phyloP scores from a whole-genome alignment of 2,329 filamentous ascomycete genomes.

The Hypoxylon sp. region DNA sequence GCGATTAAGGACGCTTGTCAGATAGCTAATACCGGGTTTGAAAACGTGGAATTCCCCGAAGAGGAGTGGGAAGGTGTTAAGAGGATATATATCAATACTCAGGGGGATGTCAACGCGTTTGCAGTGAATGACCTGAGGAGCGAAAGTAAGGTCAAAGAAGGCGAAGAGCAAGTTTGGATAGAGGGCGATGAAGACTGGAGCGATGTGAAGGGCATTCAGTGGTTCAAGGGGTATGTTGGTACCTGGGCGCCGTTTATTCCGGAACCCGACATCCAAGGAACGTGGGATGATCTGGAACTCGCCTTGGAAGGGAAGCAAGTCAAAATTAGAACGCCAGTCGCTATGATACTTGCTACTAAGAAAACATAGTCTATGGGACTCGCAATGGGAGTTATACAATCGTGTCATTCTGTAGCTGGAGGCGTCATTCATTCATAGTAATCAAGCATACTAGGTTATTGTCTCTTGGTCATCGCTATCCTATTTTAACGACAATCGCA shows the following conservation, averaged over 20 bases:
- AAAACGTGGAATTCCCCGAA: constrained; percentile 38
- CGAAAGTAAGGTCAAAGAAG: constrained; percentile 29
- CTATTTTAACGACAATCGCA: no score
- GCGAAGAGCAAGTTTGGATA: constrained; percentile 40
- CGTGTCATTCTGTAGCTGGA: no score
- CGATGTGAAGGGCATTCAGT: constrained; percentile 33
- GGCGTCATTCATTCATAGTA: no score
- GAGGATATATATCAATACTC: constrained; percentile 45
- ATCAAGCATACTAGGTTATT: no score
- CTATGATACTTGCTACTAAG: constrained; percentile 45
- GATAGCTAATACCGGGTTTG: constrained; percentile 32
- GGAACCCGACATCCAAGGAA: constrained; percentile 29
- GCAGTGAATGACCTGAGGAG: constrained; percentile 7
- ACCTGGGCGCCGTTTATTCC: constrained; percentile 40
- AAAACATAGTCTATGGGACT: constrained; percentile 4
- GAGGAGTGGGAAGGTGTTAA: constrained; percentile 36
- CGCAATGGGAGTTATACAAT: neutral
- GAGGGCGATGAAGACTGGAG: constrained; percentile 42
- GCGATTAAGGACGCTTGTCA: constrained; percentile 6
- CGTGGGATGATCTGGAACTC: constrained; percentile 43
- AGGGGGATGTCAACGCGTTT: constrained; percentile 16
- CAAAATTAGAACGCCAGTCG: constrained; percentile 36
- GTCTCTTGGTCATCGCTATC: no score
- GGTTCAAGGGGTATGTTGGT: constrained; percentile 38
- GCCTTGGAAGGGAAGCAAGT: constrained; percentile 32